Conservation (phyloP, 2,329 filamentous ascomycete species). For the Microdochium nivale region DNA sequence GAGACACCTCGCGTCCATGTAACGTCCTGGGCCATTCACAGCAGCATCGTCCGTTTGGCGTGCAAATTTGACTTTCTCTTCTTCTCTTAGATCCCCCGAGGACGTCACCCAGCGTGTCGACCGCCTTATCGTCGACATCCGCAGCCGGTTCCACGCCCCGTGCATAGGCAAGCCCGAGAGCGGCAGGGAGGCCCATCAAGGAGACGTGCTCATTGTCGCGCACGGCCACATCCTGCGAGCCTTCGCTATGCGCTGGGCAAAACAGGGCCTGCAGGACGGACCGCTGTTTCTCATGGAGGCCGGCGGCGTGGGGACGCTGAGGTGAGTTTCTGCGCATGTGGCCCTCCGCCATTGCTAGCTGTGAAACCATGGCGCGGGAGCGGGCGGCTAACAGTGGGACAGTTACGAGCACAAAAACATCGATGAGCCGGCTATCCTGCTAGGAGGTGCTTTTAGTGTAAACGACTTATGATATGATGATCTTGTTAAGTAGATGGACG, state of each 20-base stretch:
- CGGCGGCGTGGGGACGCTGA: constrained; percentile 74
- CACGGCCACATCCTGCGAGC: constrained; percentile 86
- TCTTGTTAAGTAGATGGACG: too few species aligned
- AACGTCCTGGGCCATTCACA: too few species aligned
- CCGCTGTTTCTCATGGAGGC: constrained; percentile 79
- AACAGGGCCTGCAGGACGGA: constrained; percentile 63
- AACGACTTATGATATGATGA: not conserved
- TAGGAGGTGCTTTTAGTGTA: constrained; percentile 63
- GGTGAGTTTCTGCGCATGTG: constrained; percentile 34
- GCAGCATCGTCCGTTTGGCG: not conserved
- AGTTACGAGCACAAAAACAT: constrained; percentile 76
- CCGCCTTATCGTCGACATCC: constrained; percentile 65
- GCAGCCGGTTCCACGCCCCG: constrained; percentile 53
- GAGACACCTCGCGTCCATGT: too few species aligned
- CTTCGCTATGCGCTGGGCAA: constrained; percentile 80
- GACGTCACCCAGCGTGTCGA: constrained; percentile 69
- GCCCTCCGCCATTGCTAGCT: too few species aligned
- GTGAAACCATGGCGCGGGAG: too few species aligned
- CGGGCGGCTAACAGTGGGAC: not conserved
- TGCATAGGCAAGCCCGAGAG: constrained; percentile 44
- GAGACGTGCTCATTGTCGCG: constrained; percentile 72
- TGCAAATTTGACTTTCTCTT: not conserved
- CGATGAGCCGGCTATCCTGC: constrained; percentile 69
- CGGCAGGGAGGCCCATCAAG: constrained; percentile 30
- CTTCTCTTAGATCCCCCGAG: constrained; percentile 47